Evolutionary conservation across 192 early-diverging fungal species (phyloP).

Genomic region (Pecoramyces ruminantium): DNA sequence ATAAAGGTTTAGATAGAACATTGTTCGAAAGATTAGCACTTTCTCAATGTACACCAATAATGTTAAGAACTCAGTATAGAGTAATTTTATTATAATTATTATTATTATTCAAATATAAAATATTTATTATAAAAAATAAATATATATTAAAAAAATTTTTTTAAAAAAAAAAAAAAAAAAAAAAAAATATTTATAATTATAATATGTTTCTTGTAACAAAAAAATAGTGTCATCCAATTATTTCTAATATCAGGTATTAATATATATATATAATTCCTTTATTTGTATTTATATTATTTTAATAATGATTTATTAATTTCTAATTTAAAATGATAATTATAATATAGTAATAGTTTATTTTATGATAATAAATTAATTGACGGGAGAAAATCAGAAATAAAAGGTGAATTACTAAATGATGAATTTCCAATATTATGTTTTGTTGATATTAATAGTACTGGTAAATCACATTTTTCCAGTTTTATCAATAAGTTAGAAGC

Average conservation of each 20-base stretch:
- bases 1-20: conserved; percentile 56
- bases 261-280: no score
- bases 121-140: no score
- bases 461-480: conserved; percentile 5
- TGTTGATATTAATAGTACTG: neutral
- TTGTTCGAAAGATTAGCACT: conserved; percentile 59
- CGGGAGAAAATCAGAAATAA: neutral
- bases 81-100: no score
- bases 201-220: no score
- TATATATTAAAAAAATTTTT: no score
- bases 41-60: conserved; percentile 27
- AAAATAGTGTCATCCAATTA: conserved; percentile 9
- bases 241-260: neutral
- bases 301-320: no score
- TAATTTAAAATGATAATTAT: no score
- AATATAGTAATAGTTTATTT: neutral
- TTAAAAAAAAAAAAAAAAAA: conserved; percentile 1
- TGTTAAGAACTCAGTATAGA: conserved; percentile 56
- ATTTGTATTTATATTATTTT: no score
- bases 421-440: neutral
- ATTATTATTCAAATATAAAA: no score
- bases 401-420: neutral
- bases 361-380: neutral
- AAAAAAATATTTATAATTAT: conserved; percentile 5
- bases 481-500: conserved; percentile 36